Evolutionary conservation across 2,329 filamentous ascomycete species (phyloP).

Genomic region (Alternaria consortialis): DNA sequence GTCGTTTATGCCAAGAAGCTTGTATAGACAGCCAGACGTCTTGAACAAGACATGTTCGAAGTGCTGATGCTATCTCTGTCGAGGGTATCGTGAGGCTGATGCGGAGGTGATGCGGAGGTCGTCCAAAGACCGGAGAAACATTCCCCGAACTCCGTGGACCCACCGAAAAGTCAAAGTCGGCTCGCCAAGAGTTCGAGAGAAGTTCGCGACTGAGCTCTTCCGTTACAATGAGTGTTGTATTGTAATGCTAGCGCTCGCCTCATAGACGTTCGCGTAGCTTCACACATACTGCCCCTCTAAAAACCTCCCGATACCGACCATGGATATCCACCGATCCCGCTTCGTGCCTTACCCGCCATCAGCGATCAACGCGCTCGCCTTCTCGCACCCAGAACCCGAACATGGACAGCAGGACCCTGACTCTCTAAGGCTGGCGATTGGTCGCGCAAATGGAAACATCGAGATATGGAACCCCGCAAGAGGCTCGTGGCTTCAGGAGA

Average conservation of each 20-base stretch:
- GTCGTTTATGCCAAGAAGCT: background rate
- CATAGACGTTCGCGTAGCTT: slow-evolving; percentile 22
- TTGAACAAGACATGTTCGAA: background rate
- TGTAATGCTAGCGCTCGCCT: slow-evolving; percentile 27
- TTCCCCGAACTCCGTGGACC: slow-evolving; percentile 18
- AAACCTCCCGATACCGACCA: slow-evolving; percentile 49
- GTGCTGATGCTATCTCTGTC: background rate
- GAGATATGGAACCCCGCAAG: slow-evolving; percentile 94
- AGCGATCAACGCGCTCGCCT: slow-evolving; percentile 92
- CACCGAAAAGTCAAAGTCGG: slow-evolving; percentile 28
- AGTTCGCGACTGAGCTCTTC: slow-evolving; percentile 15
- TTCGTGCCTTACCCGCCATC: slow-evolving; percentile 93
- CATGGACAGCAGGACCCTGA: slow-evolving; percentile 57
- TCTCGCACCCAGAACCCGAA: slow-evolving; percentile 72
- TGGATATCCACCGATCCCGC: slow-evolving; percentile 97
- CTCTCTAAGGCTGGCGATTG: slow-evolving; percentile 82
- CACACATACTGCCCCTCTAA: background rate
- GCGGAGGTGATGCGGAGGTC: slow-evolving; percentile 19
- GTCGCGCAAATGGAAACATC: slow-evolving; percentile 92
- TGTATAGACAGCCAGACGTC: too few species aligned
- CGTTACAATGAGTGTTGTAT: slow-evolving; percentile 18
- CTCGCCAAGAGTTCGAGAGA: slow-evolving; percentile 29
- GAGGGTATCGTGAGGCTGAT: background rate
- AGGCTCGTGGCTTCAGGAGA: slow-evolving; percentile 89
- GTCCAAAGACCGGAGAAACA: slow-evolving; percentile 17